Base-by-base conservation (phyloP, 2,329 filamentous ascomycete genomes). In the Paradendryphiella salina region DNA sequence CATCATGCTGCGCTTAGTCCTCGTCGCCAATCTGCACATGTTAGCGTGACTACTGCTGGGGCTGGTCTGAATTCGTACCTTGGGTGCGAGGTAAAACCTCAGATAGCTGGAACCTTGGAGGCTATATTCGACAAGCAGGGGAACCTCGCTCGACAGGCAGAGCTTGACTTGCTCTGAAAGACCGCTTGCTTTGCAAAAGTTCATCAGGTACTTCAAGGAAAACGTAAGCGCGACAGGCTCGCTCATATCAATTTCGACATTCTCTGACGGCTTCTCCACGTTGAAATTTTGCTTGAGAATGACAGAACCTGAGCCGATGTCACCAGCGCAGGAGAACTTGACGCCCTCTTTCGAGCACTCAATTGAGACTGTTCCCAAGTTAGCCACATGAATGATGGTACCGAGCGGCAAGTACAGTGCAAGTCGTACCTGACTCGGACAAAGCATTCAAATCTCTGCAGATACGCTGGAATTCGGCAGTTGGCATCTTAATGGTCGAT, bases 201-300 rank as follows among this genome's bases (percentile, higher is more conserved):
- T 97, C 82, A 96, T 90, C 3, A 99, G 87, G 79, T 99, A 99
- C 80, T 99, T 99, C 69, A 99, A 88, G 28, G 94, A 97, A 80
- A 99, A 99, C 41, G 93, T 97, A 58, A 99, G 84, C 29, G 89
- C 83, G 54, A 99, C 94, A 43, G 94, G 90, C 79, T 99, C 95
- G 32, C 85, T 88, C 56, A 99, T 85, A 71, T 91, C 85, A 74
- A 99, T 96, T 60, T 90, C 84, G 66, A 97, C 88, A 70, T 92
- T 89, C 71, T 87, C 80, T 8, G 89, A 84, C 39, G 90, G 87
- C 80, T 97, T 96, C 33, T 97, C 93, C 60, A 96, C 83, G 72
- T 91, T 89, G 69, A 84, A 88, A 79, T 94, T 89, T 75, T 87
- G 88, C 74, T 94, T 88, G 47, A 99, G 85, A 29, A 91, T 96